Conservation (phyloP, 164 flowering plant genomes). For the Buxus sempervirens region DNA sequence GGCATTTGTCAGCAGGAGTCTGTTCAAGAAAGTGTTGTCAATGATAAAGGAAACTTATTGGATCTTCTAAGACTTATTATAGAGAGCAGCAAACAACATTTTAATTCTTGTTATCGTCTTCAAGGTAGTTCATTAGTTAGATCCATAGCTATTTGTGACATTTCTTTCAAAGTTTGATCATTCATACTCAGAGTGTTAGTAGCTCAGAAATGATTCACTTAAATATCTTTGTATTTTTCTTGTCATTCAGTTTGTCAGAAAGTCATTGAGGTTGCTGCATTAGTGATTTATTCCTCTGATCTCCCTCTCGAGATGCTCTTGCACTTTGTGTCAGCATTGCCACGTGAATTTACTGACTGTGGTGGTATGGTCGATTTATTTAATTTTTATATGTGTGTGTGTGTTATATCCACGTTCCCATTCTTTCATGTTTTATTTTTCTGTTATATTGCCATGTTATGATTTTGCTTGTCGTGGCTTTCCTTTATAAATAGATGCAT, state of each 20-base stretch:
- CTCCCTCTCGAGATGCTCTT: constrained; percentile 64
- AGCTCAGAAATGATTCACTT: background rate
- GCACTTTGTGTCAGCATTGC: constrained; percentile 66
- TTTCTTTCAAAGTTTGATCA: background rate
- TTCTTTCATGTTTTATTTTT: background rate
- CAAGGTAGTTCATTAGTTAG: constrained; percentile 50
- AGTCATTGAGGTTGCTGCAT: constrained; percentile 62
- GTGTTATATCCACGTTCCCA: background rate
- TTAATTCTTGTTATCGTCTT: constrained; percentile 82
- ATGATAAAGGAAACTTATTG: constrained; percentile 37
- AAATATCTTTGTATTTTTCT: constrained; percentile 4
- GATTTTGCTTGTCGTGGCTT: background rate
- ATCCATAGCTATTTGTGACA: constrained; percentile 4
- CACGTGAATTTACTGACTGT: constrained; percentile 70
- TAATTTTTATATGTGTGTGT: background rate
- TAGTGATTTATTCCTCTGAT: constrained; percentile 41
- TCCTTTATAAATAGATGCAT: background rate
- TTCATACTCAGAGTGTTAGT: background rate
- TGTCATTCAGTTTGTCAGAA: constrained; percentile 64
- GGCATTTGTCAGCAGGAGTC: constrained; percentile 18
- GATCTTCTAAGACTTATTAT: constrained; percentile 64
- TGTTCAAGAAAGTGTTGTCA: constrained; percentile 15
- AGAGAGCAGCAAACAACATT: constrained; percentile 89
- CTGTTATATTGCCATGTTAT: background rate
- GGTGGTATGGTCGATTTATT: constrained; percentile 48